These are phyloP conservation scores for Monosporascus sp. DNA, from an alignment of 2,329 filamentous ascomycete species.

Conservation along the genomic window DNA sequence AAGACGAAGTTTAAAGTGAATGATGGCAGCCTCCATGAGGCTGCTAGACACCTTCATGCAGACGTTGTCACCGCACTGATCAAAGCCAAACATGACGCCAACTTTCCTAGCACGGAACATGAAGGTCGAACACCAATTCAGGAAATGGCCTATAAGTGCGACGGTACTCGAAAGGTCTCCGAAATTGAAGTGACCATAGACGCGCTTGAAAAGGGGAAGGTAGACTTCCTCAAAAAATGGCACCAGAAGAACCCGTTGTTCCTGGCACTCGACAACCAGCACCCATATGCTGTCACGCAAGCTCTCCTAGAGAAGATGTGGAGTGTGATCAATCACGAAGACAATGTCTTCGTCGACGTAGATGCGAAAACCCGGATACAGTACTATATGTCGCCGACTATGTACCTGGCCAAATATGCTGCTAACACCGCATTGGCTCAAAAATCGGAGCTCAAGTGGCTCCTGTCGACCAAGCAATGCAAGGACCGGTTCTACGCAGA, in stretches of 20 bases:
- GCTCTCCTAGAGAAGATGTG: slow-evolving; percentile 20
- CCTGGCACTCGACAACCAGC: slow-evolving; percentile 24
- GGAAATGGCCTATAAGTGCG: slow-evolving; percentile 18
- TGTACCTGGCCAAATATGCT: slow-evolving; percentile 21
- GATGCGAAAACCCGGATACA: slow-evolving; percentile 12
- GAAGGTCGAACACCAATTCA: slow-evolving; percentile 23
- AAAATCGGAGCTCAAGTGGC: neutral
- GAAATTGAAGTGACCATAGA: slow-evolving; percentile 18
- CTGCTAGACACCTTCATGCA: slow-evolving; percentile 21
- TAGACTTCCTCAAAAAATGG: slow-evolving; percentile 20
- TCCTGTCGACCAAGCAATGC: neutral
- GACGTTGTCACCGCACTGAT: slow-evolving; percentile 19
- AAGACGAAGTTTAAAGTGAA: slow-evolving; percentile 18
- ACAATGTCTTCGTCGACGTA: slow-evolving; percentile 18
- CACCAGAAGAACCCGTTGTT: slow-evolving; percentile 24
- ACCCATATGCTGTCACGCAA: slow-evolving; percentile 17
- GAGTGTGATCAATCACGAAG: slow-evolving; percentile 19
- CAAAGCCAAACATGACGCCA: slow-evolving; percentile 20
- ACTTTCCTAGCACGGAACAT: slow-evolving; percentile 22
- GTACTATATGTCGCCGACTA: slow-evolving; percentile 23
- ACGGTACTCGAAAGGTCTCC: slow-evolving; percentile 9
- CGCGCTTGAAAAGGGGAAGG: slow-evolving; percentile 18
- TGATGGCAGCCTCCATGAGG: slow-evolving; percentile 29
- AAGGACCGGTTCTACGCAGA: slow-evolving; percentile 10
- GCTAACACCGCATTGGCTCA: neutral